Base-by-base conservation (phyloP, 176 grass and related monocot species). In the Musa acuminata region DNA sequence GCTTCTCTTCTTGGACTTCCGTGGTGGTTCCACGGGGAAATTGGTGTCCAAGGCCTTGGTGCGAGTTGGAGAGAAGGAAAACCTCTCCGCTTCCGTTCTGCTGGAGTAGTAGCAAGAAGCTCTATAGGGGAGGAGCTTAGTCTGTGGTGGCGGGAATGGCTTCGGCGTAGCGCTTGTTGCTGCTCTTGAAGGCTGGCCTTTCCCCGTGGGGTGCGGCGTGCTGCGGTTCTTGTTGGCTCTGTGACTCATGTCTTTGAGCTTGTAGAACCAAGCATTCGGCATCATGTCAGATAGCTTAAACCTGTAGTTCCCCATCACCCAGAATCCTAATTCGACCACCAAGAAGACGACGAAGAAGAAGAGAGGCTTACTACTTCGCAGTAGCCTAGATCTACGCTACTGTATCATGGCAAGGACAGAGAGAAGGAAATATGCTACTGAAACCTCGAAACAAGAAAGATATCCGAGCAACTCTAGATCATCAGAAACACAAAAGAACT, bases 181-280 rank as follows among this genome's bases (percentile, higher is more conserved):
- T 57, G 52, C 16, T 50, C 51, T 77, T 1, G 75, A 22, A 24
- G 57, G 8, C 19, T 65, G 11, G 19, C 74, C 19, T 24, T 12
- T 53, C 51, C 22, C 51, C 12, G 12, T 53, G 71, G 21, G 16
- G 8, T 8, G 67, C 17, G 67, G 27, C 4, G 13, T 49, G 67
- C 8, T 49, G 9, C 21, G 2, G 17, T 13, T 76, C 74, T 53
- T 76, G 8, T 25, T 83, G 1, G 83, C 79, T 9, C 53, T 78
- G 74, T 20, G 78, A 68, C 90, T 80, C 86, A 89, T 91, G 78
- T 87, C 88, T 7, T 84, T 89, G 23, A 98, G 80, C 87, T 91
- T 98, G 80, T 93, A 93, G 82, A 98, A 93, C 95, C 95, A 98
- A 26, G 86, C 88, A 84, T 98, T 93, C 8, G 95, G 95, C 55